Percentiles rank a stretch among this genome's conserved stretches.
Evolutionary conservation across 129 eudicot species (phyloP).

Genomic region (Flaveria brownii): DNA sequence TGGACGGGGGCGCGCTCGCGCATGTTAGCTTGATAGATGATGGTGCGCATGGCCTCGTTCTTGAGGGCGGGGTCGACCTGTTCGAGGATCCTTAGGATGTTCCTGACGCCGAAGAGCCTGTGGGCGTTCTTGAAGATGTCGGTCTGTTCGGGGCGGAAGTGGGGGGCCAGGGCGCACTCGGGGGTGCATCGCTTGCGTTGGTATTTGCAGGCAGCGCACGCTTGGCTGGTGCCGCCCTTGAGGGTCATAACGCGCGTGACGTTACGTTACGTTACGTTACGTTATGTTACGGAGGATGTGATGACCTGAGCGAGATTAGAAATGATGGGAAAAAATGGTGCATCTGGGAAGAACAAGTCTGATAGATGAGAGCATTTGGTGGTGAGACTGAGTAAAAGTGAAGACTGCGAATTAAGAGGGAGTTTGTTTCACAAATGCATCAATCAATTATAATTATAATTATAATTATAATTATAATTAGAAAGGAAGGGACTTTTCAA

Average conservation of each 20-base stretch:
- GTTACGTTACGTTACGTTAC: no score
- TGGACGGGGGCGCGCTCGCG: slow-evolving; percentile 62
- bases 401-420: slow-evolving; percentile 43
- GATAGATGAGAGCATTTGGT: slow-evolving; percentile 45
- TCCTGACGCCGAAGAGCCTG: slow-evolving; percentile 66
- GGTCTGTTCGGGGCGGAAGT: slow-evolving; percentile 86
- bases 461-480: no score
- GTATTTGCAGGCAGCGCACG: slow-evolving; percentile 96
- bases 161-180: slow-evolving; percentile 76
- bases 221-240: slow-evolving; percentile 80
- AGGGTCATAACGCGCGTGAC: slow-evolving; percentile 53
- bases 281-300: no score
- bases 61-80: slow-evolving; percentile 46
- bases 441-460: background rate
- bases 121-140: slow-evolving; percentile 71
- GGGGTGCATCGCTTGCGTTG: slow-evolving; percentile 80
- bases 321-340: slow-evolving; percentile 7
- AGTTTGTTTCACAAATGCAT: slow-evolving; percentile 40
- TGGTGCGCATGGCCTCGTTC: slow-evolving; percentile 67
- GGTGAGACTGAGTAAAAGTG: slow-evolving; percentile 60
- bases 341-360: background rate
- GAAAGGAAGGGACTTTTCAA: no score
- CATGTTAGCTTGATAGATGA: slow-evolving; percentile 62
- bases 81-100: slow-evolving; percentile 57
- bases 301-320: no score